These are phyloP conservation scores for Salix dunnii DNA, from an alignment of 345 rosid genomes.

Conservation along the genomic window DNA sequence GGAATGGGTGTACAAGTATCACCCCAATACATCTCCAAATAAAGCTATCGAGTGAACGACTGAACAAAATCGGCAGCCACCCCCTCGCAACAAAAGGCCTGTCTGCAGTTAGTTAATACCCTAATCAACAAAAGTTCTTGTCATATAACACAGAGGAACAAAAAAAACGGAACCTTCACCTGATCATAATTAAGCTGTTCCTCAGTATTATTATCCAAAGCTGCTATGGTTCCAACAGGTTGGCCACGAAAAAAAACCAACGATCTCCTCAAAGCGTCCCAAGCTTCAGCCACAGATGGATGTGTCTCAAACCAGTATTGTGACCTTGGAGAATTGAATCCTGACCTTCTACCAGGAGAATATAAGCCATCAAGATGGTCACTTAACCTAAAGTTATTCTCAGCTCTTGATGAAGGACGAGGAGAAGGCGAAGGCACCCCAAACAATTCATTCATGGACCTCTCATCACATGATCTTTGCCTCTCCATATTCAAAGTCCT, in stretches of 20 bases:
- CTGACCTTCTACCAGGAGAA: constrained; percentile 67
- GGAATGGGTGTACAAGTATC: neutral
- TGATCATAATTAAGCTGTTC: constrained; percentile 93
- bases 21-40: neutral
- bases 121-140: neutral
- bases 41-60: neutral
- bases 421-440: constrained; percentile 50
- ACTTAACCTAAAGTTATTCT: constrained; percentile 21
- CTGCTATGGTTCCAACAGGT: constrained; percentile 93
- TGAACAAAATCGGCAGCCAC: neutral
- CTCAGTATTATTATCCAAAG: constrained; percentile 69
- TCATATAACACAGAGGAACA: neutral
- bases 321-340: constrained; percentile 57
- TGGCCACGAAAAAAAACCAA: constrained; percentile 78
- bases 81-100: neutral
- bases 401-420: constrained; percentile 13
- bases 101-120: neutral
- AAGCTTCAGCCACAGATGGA: constrained; percentile 74
- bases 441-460: constrained; percentile 46
- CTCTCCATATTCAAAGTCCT: constrained; percentile 70
- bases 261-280: constrained; percentile 73
- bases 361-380: constrained; percentile 38
- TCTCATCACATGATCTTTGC: constrained; percentile 66
- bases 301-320: constrained; percentile 48
- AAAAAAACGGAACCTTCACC: constrained; percentile 34